phyloP scores from a whole-genome alignment of 805 yeast genomes.

The Candida vartiovaarae region DNA sequence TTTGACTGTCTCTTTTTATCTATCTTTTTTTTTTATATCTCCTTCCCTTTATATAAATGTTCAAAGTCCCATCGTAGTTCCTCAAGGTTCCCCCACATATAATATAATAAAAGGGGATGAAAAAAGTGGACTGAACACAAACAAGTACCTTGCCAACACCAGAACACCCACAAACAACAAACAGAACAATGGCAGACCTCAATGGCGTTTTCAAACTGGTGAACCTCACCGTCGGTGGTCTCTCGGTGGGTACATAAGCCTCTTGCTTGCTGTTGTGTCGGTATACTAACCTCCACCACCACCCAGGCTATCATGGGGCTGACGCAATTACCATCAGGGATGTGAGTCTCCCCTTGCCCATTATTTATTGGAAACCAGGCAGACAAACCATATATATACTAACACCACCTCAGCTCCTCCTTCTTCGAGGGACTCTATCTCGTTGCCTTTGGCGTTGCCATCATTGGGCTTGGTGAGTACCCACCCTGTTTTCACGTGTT shows the following conservation, averaged over 20 bases:
- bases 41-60: background rate
- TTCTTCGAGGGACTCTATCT: slow-evolving; percentile 56
- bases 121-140: no score
- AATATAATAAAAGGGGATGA: no score
- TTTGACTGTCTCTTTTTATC: background rate
- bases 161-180: background rate
- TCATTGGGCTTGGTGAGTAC: slow-evolving; percentile 42
- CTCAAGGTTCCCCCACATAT: background rate
- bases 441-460: slow-evolving; percentile 44
- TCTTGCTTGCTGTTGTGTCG: background rate
- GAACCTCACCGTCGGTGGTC: slow-evolving; percentile 47
- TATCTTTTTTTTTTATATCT: background rate
- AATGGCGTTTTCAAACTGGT: slow-evolving; percentile 29
- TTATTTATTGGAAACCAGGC: background rate
- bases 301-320: slow-evolving; percentile 19
- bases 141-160: background rate
- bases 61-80: no score
- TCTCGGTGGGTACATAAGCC: slow-evolving; percentile 13
- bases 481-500: background rate
- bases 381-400: background rate
- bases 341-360: slow-evolving; percentile 27
- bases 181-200: slow-evolving; percentile 18
- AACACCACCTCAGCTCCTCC: slow-evolving; percentile 22
- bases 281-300: background rate
- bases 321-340: slow-evolving; percentile 27